These are phyloP conservation scores for Clonostachys solani DNA, from an alignment of 2,329 filamentous ascomycete species.

Conservation along the genomic window DNA sequence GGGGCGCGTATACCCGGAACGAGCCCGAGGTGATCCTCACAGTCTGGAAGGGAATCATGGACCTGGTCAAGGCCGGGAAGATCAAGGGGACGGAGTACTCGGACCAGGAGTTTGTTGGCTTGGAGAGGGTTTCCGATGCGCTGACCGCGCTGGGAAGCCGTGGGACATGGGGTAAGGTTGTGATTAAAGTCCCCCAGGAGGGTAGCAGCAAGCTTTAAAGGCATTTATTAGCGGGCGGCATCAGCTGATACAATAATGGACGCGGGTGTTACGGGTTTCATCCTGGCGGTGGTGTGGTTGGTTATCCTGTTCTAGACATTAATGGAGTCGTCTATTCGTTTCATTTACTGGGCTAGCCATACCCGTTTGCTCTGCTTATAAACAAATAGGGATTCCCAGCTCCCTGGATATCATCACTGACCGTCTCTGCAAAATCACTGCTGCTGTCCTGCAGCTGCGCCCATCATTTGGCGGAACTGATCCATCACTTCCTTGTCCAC, in stretches of 20 bases:
- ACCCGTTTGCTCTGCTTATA: too few relatives aligned
- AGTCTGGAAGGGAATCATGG: conserved; percentile 82
- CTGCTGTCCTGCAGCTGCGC: background rate
- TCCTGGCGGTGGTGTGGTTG: too few relatives aligned
- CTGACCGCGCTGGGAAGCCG: conserved; percentile 73
- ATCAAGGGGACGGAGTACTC: conserved; percentile 79
- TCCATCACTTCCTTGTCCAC: conserved; percentile 69
- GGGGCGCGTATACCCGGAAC: conserved; percentile 76
- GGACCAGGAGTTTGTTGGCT: conserved; percentile 75
- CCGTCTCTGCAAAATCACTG: too few relatives aligned
- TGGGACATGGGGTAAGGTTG: conserved; percentile 94
- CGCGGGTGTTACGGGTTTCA: too few relatives aligned
- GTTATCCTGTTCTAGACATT: background rate
- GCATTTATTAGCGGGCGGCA: too few relatives aligned
- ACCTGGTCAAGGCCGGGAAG: conserved; percentile 72
- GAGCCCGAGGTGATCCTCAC: conserved; percentile 65
- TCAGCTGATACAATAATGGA: too few relatives aligned
- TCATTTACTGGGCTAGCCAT: background rate
- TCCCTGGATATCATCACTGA: too few relatives aligned
- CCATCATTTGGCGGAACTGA: conserved; percentile 45
- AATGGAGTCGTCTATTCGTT: conserved; percentile 8
- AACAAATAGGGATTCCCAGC: too few relatives aligned
- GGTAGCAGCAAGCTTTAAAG: conserved; percentile 50
- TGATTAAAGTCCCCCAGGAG: conserved; percentile 76
- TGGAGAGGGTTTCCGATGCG: conserved; percentile 75